Percentiles rank a stretch among this genome's conserved stretches.
phyloP scores from a whole-genome alignment of 306 rosid species.

The Crotalaria pallida region DNA sequence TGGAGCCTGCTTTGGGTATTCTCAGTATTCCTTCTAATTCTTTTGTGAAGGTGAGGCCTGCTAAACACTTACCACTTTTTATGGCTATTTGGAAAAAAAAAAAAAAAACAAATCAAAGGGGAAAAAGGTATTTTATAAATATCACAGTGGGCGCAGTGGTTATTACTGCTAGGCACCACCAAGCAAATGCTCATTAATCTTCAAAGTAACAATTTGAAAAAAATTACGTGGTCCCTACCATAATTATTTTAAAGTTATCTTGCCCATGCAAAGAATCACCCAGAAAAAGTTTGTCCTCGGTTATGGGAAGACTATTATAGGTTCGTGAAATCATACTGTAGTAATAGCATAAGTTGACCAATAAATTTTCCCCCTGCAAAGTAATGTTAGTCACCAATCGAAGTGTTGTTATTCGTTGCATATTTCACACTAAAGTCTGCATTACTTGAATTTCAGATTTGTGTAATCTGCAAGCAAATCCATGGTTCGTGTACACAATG shows the following conservation, averaged over 20 bases:
- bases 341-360: background rate
- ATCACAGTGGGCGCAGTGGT: no score
- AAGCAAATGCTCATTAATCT: no score
- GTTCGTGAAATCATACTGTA: background rate
- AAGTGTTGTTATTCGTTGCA: slow-evolving; percentile 11
- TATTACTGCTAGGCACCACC: no score
- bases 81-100: background rate
- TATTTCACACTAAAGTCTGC: background rate
- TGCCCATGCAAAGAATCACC: no score
- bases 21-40: slow-evolving; percentile 97
- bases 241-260: no score
- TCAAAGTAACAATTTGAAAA: no score
- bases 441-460: slow-evolving; percentile 63
- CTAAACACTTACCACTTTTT: background rate
- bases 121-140: background rate
- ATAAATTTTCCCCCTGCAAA: background rate
- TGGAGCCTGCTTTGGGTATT: slow-evolving; percentile 99
- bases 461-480: slow-evolving; percentile 95
- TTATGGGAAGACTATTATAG: background rate
- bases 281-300: background rate
- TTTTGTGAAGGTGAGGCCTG: slow-evolving; percentile 77
- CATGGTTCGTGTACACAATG: slow-evolving; percentile 99
- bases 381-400: background rate
- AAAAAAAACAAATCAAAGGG: background rate
- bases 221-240: no score